These are phyloP conservation scores for Alloteropsis angusta DNA, from an alignment of 202 grass and related monocot species.

Conservation along the genomic window DNA sequence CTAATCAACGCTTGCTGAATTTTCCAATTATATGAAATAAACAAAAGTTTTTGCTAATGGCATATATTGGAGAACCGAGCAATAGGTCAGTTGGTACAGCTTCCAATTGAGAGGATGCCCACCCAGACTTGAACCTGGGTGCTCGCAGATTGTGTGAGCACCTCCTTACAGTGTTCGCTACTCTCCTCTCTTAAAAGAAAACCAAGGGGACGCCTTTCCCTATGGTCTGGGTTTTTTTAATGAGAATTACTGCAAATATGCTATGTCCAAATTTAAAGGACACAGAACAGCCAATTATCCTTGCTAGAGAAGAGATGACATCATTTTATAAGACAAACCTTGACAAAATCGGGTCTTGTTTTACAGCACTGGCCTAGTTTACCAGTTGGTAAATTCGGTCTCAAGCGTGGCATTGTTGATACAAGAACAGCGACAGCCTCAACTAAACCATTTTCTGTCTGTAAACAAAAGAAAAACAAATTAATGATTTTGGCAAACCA, in stretches of 20 bases:
- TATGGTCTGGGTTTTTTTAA: background rate
- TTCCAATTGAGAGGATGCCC: background rate
- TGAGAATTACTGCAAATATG: background rate
- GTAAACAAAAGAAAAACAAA: constrained; percentile 15
- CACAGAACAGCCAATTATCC: background rate
- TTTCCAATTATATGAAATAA: background rate
- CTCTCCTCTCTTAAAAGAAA: background rate
- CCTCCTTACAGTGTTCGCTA: background rate
- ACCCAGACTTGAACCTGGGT: background rate
- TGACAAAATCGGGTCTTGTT: constrained; percentile 94
- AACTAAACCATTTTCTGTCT: constrained; percentile 97
- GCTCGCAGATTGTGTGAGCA: background rate
- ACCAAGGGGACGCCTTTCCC: background rate
- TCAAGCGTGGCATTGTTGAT: constrained; percentile 82
- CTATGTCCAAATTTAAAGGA: background rate
- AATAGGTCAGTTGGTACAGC: background rate
- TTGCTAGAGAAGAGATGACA: background rate
- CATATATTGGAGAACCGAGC: background rate
- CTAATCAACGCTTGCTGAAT: background rate
- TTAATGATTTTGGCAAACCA: background rate
- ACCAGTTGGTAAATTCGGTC: constrained; percentile 46
- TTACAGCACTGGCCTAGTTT: constrained; percentile 80
- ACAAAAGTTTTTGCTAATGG: background rate
- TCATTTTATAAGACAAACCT: constrained; percentile 51
- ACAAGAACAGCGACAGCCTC: constrained; percentile 91